Base-by-base conservation (phyloP, 352 stramenopile species). In the Globisporangium cylindrosporum region DNA sequence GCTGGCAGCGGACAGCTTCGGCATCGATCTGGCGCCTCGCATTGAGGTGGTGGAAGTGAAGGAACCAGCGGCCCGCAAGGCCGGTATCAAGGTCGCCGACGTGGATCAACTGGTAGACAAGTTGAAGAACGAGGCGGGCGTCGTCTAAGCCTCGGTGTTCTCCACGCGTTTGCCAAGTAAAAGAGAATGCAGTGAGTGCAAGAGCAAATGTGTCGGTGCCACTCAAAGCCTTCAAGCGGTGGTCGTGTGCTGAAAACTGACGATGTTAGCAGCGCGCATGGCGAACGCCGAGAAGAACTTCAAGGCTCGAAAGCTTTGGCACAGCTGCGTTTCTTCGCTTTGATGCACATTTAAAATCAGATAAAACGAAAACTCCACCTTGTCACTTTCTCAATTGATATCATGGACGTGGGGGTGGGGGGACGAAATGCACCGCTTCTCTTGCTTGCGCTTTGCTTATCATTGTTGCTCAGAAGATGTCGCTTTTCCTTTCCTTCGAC, bases 101-200 rank as follows among this genome's bases (percentile, higher is more conserved):
- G 94, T 99, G 14, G 95, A 99, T 73, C 79, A 97, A 70, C 86
- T 99, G 36, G 75, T 99, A 24, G 93, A 97, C 69, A 99, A 99
- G 81, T 87, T 99, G 54, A 98, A 98, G 83, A 98, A 98, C 79
- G 94, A 98, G 73, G 94, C 91, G 1, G 79, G 81, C 53, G 92
- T 98, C 62, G 82, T 98, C 70, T 98, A 94, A 70, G 74, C 49
- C 38, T 41, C 53, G 4, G 15, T 8, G 12, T 48, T 48, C 2
- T n/a, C 41, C 41, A 48, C 41, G 53, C 53, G 32, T 59, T 59
- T 38, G 53, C 34, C 34, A 18, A 59, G 53, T 36, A 38, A 38
- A 59, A 59, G 3, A 59, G 32, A 27, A 38, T 9, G 24, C 51
- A 58, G 51, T 58, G 22, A 34, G 51, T 32, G 24, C 36, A 25